Base-by-base conservation (phyloP, 148 eudicot genomes). In the Silene uniflora region DNA sequence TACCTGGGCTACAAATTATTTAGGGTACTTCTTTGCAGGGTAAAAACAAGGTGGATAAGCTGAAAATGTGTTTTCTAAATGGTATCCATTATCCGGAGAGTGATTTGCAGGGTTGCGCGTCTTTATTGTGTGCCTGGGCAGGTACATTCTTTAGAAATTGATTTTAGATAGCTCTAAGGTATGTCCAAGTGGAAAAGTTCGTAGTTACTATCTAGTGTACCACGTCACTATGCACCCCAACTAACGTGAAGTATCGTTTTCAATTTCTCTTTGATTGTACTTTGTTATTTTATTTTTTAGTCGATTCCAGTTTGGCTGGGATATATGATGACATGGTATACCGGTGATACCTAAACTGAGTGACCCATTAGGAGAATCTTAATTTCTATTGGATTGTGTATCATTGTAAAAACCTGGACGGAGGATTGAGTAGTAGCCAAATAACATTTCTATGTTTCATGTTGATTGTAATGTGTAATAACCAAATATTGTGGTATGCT, bases 1-100 rank as follows among this genome's bases (percentile, higher is more conserved):
- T 52, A 52, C 56, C 56, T 52, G 56, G 17, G 56, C 56, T 52
- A 52, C 56, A 52, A 52, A 52, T 47, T 55, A 67, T 70, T 54
- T 79, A 72, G 76, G 79, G 60, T 66, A 73, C 76, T 81, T 68
- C 72, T 44, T 76, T 71, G 76, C 83, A 81, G 80, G 82, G 42
- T 71, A 72, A 56, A 66, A 61, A 66, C 44, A 64, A 67, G 62
- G 72, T 35, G 18, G 46, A 32, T 16, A 56, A 35, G 61, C 76
- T 6, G 68, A 71, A 27, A 74, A 60, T 49, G 73, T 59, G 60
- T 60, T 61, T 67, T 12, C 56, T 52, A 52, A 52, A 52, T 52
- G 56, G 17, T 16, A 11, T 52, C 56, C 18, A 0, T 52, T 12
- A 52, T 63, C 59, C 35, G 35, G 14, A 59, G 32, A 19, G 65